These are phyloP conservation scores for Penstemon davidsonii DNA, from an alignment of 257 asterid species.

Conservation along the genomic window DNA sequence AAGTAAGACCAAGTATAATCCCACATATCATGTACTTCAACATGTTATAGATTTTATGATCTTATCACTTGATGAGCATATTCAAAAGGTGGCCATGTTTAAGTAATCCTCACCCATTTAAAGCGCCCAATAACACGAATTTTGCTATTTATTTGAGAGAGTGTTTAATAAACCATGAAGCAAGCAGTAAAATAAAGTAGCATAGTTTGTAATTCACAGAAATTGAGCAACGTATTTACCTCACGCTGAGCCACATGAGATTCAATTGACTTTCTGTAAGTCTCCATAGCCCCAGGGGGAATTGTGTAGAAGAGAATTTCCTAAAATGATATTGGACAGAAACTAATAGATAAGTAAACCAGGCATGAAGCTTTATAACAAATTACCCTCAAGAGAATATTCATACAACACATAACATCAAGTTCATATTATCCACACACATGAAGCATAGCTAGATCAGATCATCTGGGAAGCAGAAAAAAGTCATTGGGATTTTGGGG, in stretches of 20 bases:
- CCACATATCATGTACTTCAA: neutral
- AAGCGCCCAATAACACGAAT: conserved; percentile 1
- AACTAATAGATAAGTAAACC: conserved; percentile 22
- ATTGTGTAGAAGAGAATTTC: conserved; percentile 73
- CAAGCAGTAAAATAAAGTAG: conserved; percentile 19
- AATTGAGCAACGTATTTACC: conserved; percentile 49
- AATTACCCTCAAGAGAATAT: conserved; percentile 14
- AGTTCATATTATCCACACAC: neutral
- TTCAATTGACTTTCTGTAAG: conserved; percentile 66
- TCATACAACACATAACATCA: neutral
- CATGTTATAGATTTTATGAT: too few species aligned
- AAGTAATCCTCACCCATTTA: conserved; percentile 6
- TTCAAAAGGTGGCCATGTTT: conserved; percentile 1
- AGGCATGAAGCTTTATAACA: conserved; percentile 16
- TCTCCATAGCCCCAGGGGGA: conserved; percentile 65
- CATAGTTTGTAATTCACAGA: conserved; percentile 13
- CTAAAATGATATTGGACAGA: conserved; percentile 42
- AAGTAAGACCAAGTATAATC: neutral
- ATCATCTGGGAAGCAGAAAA: conserved; percentile 9
- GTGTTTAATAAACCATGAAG: conserved; percentile 21
- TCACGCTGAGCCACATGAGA: conserved; percentile 54
- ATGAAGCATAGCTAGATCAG: conserved; percentile 23
- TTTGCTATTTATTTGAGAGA: conserved; percentile 7
- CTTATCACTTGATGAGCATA: neutral
- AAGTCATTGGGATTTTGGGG: neutral